Evolutionary conservation across 202 grass and related monocot species (phyloP).

Genomic region (Schoenoplectus tabernaemontani): DNA sequence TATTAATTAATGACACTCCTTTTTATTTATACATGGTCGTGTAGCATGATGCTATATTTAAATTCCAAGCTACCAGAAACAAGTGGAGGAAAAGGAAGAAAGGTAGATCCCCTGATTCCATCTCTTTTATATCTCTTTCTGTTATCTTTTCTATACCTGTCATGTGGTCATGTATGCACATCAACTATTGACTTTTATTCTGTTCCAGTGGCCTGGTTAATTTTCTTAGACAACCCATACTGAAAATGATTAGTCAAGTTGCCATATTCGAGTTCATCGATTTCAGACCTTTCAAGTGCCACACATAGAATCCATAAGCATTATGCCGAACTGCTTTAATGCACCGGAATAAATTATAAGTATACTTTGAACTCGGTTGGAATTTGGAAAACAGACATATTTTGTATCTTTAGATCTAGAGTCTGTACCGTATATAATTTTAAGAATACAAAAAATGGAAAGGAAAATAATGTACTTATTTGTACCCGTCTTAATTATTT

Average conservation of each 20-base stretch:
- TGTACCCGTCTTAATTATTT: too few species aligned
- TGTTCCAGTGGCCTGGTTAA: not conserved
- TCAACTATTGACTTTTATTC: conserved; percentile 13
- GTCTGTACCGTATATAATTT: too few species aligned
- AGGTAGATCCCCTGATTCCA: conserved; percentile 22
- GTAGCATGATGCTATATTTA: conserved; percentile 17
- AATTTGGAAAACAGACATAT: not conserved
- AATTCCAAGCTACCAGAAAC: conserved; percentile 19
- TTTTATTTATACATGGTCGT: not conserved
- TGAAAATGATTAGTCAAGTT: conserved; percentile 16
- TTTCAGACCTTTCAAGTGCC: conserved; percentile 11
- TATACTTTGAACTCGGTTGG: not conserved
- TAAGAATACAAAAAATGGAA: too few species aligned
- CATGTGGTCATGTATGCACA: conserved; percentile 15
- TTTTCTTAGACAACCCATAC: not conserved
- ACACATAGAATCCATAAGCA: not conserved
- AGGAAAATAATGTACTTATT: too few species aligned
- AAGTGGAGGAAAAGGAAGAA: conserved; percentile 17
- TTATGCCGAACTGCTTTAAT: conserved; percentile 6
- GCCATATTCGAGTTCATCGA: conserved; percentile 25
- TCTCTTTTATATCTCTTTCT: conserved; percentile 24
- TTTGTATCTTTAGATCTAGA: not conserved
- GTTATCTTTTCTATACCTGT: conserved; percentile 18
- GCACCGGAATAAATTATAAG: not conserved
- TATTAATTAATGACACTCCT: not conserved